Evolutionary conservation across 2,329 filamentous ascomycete genomes (phyloP).

Genomic region (Phymatotrichopsis omnivora): DNA sequence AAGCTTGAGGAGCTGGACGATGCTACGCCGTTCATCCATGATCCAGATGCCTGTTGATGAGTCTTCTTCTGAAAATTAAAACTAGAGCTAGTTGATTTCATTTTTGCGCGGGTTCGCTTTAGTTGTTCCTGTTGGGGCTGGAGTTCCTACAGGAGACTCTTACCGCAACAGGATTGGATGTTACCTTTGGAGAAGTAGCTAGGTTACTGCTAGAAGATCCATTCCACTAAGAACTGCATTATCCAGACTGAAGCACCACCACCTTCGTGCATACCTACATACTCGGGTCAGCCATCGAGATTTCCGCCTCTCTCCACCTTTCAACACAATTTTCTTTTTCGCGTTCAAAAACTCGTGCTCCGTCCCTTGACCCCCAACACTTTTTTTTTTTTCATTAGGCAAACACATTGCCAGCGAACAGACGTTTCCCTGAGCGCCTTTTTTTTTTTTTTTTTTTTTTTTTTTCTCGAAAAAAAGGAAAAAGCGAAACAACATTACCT

Average conservation of each 20-base stretch:
- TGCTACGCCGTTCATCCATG: no score
- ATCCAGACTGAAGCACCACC: not conserved
- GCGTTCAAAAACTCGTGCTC: constrained; percentile 2
- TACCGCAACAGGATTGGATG: not conserved
- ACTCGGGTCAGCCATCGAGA: no score
- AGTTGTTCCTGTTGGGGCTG: no score
- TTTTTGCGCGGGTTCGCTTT: no score
- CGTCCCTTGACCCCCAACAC: not conserved
- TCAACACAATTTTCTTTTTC: not conserved
- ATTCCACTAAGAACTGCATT: no score
- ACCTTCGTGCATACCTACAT: not conserved
- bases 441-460: not conserved
- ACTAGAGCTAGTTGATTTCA: no score
- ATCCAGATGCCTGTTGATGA: no score
- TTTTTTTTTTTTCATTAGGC: not conserved
- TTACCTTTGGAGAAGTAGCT: not conserved
- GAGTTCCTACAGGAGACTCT: no score
- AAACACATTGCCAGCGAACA: no score
- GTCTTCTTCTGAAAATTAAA: no score
- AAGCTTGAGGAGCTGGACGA: no score
- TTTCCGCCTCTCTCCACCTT: not conserved
- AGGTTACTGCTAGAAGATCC: not conserved
- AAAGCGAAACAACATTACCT: not conserved
- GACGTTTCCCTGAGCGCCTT: not conserved
- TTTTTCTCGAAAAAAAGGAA: not conserved